Percentiles rank a stretch among this genome's conserved stretches.
These are phyloP conservation scores for Colletotrichum ledebouriae DNA, from an alignment of 2,329 filamentous ascomycete species.

Conservation along the genomic window DNA sequence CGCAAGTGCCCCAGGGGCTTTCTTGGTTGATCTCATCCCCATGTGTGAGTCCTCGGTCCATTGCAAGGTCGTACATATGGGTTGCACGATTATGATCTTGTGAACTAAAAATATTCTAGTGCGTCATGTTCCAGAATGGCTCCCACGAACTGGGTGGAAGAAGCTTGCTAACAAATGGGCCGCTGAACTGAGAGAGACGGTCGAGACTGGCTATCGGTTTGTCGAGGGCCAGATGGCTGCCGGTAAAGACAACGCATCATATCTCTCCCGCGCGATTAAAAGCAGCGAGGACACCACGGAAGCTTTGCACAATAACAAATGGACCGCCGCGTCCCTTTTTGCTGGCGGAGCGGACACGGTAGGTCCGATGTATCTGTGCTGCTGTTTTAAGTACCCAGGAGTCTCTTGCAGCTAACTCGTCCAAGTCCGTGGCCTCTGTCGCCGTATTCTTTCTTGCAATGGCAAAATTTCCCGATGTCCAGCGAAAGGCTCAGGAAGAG, in stretches of 20 bases:
- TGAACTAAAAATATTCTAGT: conserved; percentile 45
- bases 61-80: background rate
- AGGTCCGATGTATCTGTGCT: background rate
- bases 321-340: conserved; percentile 36
- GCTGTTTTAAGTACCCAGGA: no score
- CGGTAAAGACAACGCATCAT: conserved; percentile 1
- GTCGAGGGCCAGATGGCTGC: conserved; percentile 45
- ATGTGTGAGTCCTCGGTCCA: conserved; percentile 3
- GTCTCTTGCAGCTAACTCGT: background rate
- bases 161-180: conserved; percentile 27
- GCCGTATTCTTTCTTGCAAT: conserved; percentile 62
- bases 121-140: conserved; percentile 39
- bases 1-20: background rate
- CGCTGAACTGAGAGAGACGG: conserved; percentile 1
- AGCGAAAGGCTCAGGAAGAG: conserved; percentile 62
- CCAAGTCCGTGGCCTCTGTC: conserved; percentile 50
- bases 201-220: conserved; percentile 38
- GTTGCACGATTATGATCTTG: background rate
- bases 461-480: conserved; percentile 59
- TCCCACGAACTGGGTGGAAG: conserved; percentile 42
- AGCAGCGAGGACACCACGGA: background rate
- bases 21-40: conserved; percentile 39
- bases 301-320: conserved; percentile 27
- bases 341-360: conserved; percentile 41
- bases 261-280: conserved; percentile 22